Evolutionary conservation across 2,329 filamentous ascomycete genomes (phyloP).

Genomic region (Neofusicoccum sp.): DNA sequence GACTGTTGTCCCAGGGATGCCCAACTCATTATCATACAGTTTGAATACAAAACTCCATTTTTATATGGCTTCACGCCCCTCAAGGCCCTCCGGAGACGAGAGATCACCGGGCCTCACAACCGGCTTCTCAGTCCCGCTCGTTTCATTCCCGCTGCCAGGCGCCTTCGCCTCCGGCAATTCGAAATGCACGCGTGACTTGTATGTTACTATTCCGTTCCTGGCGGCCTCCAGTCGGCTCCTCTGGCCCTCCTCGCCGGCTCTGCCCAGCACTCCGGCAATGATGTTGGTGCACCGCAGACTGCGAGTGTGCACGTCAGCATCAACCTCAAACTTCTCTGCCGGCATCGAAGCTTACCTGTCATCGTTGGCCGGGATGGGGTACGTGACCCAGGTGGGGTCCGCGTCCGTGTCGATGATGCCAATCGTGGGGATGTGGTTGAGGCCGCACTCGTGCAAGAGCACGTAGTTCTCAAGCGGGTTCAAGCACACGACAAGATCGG

Average conservation of each 20-base stretch:
- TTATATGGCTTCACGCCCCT: constrained; percentile 2
- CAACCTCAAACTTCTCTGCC: background rate
- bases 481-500: constrained; percentile 88
- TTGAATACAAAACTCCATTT: background rate
- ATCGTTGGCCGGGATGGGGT: constrained; percentile 95
- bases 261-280: constrained; percentile 82
- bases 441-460: constrained; percentile 85
- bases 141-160: background rate
- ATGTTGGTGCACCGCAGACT: constrained; percentile 81
- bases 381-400: constrained; percentile 92
- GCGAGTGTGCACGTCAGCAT: constrained; percentile 29
- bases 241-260: constrained; percentile 80
- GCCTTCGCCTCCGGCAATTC: constrained; percentile 9
- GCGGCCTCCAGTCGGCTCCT: constrained; percentile 66
- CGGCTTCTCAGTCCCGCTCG: background rate
- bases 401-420: constrained; percentile 93
- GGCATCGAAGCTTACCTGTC: constrained; percentile 64
- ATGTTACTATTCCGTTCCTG: constrained; percentile 63
- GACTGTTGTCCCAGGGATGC: background rate
- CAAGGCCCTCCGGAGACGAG: background rate
- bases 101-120: background rate
- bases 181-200: constrained; percentile 38
- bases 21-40: constrained; percentile 11
- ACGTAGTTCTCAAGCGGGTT: constrained; percentile 94
- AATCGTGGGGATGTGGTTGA: constrained; percentile 89